phyloP scores from a whole-genome alignment of 2,329 filamentous ascomycete species.

The Macrophomina tecta region DNA sequence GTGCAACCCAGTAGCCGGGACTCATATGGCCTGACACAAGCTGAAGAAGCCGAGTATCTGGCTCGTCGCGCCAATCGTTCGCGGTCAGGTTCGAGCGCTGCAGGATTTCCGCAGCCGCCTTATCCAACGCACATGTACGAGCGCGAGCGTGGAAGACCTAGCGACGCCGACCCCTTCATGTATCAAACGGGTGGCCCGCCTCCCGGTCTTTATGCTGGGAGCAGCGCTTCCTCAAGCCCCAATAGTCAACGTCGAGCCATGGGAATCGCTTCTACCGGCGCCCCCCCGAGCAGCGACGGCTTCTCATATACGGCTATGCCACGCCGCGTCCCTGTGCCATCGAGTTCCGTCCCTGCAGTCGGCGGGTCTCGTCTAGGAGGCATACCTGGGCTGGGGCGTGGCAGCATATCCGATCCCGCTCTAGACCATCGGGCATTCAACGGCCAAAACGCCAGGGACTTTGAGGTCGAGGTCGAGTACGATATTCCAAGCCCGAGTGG shows the following conservation, averaged over 20 bases:
- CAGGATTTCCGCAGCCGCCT: constrained; percentile 29
- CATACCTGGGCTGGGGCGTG: not conserved
- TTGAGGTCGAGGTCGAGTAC: constrained; percentile 25
- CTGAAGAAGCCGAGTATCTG: constrained; percentile 34
- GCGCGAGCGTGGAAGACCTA: constrained; percentile 30
- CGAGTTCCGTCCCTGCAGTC: constrained; percentile 9
- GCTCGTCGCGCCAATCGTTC: constrained; percentile 36
- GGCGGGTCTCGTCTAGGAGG: not conserved
- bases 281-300: constrained; percentile 31
- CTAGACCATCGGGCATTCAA: not conserved
- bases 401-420: constrained; percentile 15
- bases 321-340: constrained; percentile 44
- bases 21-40: constrained; percentile 43
- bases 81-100: constrained; percentile 29
- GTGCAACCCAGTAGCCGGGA: constrained; percentile 41
- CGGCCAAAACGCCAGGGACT: not conserved
- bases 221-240: constrained; percentile 35
- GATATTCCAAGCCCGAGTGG: constrained; percentile 15
- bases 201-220: constrained; percentile 35
- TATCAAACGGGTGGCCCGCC: constrained; percentile 35
- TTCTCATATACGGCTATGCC: constrained; percentile 39
- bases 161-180: constrained; percentile 30
- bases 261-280: constrained; percentile 32
- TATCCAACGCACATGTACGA: constrained; percentile 34
- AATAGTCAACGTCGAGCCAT: constrained; percentile 32